These are phyloP conservation scores for Tanacetum coccineum DNA, from an alignment of 129 eudicot genomes.

Conservation along the genomic window DNA sequence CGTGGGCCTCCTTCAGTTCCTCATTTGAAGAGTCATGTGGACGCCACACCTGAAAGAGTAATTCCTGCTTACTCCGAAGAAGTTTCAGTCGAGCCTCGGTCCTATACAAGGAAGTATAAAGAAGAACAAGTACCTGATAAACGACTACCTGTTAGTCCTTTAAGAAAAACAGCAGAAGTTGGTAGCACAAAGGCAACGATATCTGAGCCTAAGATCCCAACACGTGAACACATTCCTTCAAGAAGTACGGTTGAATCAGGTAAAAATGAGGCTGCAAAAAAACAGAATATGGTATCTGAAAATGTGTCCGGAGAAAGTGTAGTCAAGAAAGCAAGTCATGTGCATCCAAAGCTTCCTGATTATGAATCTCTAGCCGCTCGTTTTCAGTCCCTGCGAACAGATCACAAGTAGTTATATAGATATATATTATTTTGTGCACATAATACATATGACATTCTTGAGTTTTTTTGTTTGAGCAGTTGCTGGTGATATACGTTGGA, in stretches of 20 bases:
- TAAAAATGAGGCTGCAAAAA: constrained; percentile 10
- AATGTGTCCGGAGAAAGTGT: not conserved
- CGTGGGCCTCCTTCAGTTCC: constrained; percentile 31
- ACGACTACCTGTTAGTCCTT: constrained; percentile 13
- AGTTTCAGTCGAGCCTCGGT: constrained; percentile 24
- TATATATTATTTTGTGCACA: constrained; percentile 19
- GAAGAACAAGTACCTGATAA: constrained; percentile 24
- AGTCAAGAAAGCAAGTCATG: constrained; percentile 60
- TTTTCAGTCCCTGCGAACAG: constrained; percentile 46
- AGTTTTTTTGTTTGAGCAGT: constrained; percentile 3
- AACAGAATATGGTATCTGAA: constrained; percentile 17
- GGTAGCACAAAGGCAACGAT: constrained; percentile 18
- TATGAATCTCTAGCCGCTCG: constrained; percentile 60
- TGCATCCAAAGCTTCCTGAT: constrained; percentile 96
- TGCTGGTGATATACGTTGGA: constrained; percentile 11
- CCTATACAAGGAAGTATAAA: constrained; percentile 11
- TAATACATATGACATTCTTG: constrained; percentile 5
- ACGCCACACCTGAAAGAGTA: not conserved
- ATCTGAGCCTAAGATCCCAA: constrained; percentile 16
- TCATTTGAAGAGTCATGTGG: constrained; percentile 18
- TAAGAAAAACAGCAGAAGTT: constrained; percentile 19
- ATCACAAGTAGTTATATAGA: constrained; percentile 33
- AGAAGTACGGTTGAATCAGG: constrained; percentile 17
- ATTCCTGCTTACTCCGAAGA: constrained; percentile 16
- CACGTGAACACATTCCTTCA: constrained; percentile 2